Evolutionary conservation across 495 filamentous ascomycete species (phyloP).

Genomic region (Daldinia decipiens): DNA sequence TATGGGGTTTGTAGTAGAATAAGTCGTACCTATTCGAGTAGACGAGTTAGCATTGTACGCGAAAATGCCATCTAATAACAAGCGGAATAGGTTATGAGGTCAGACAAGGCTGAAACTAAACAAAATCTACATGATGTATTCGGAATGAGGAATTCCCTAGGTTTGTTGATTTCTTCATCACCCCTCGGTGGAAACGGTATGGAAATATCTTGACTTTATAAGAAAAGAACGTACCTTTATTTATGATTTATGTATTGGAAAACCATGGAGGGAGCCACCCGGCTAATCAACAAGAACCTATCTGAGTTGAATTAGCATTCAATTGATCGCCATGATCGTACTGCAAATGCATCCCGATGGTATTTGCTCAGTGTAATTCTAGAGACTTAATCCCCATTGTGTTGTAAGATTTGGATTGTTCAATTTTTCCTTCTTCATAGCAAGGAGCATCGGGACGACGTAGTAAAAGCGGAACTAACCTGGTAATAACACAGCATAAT

Average conservation of each 20-base stretch:
- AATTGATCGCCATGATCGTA: not conserved
- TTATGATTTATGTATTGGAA: not conserved
- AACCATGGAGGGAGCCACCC: not conserved
- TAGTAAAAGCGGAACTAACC: constrained; percentile 33
- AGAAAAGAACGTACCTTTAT: constrained; percentile 41
- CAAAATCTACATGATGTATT: constrained; percentile 87
- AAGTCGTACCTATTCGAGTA: constrained; percentile 65
- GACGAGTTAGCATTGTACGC: constrained; percentile 52
- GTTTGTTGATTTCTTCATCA: constrained; percentile 81
- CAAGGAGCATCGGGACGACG: constrained; percentile 45
- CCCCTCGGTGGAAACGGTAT: constrained; percentile 59
- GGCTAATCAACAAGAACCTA: constrained; percentile 7
- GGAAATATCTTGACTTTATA: constrained; percentile 11
- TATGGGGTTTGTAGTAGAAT: constrained; percentile 29
- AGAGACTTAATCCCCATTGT: constrained; percentile 73
- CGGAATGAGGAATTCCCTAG: constrained; percentile 98
- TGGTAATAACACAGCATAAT: constrained; percentile 18
- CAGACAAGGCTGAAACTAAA: constrained; percentile 99
- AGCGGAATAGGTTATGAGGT: constrained; percentile 54
- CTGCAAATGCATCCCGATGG: constrained; percentile 10
- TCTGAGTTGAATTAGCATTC: constrained; percentile 16
- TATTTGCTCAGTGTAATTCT: constrained; percentile 75
- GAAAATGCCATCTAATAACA: constrained; percentile 43
- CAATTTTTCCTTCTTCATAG: constrained; percentile 65
- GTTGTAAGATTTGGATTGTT: constrained; percentile 88